Percentiles rank a stretch among this genome's conserved stretches.
Conservation (phyloP, 192 early-diverging fungal species). For the Bifiguratus adelaidae region DNA sequence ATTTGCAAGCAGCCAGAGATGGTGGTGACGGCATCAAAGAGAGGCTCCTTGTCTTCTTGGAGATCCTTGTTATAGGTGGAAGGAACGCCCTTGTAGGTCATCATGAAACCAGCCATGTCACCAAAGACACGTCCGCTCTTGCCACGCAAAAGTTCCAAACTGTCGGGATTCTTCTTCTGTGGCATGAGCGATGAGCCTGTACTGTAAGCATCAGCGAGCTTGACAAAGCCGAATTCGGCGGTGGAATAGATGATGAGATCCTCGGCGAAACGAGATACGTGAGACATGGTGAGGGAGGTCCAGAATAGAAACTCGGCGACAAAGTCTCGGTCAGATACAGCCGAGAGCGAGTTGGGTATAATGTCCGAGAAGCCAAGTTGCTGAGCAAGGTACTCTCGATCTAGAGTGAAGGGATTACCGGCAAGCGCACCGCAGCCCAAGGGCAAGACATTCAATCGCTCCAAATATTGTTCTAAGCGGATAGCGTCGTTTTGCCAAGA, state of each 20-base stretch:
- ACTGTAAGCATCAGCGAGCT: constrained; percentile 93
- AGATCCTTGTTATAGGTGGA: constrained; percentile 99
- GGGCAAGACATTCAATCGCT: constrained; percentile 76
- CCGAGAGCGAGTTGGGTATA: constrained; percentile 86
- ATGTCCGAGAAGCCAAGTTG: constrained; percentile 82
- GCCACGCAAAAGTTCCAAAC: constrained; percentile 88
- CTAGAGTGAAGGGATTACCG: constrained; percentile 94
- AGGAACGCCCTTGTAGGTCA: constrained; percentile 95
- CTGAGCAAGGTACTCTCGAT: constrained; percentile 79
- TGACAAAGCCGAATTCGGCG: constrained; percentile 91
- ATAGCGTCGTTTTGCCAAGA: constrained; percentile 80
- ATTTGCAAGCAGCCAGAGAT: constrained; percentile 88
- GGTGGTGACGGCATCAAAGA: constrained; percentile 93
- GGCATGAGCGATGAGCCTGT: constrained; percentile 98
- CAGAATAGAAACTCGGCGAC: constrained; percentile 96
- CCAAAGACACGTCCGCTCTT: constrained; percentile 97
- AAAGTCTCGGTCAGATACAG: constrained; percentile 93
- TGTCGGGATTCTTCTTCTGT: constrained; percentile 99
- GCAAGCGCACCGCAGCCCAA: constrained; percentile 92
- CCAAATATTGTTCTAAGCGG: constrained; percentile 69
- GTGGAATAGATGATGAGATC: constrained; percentile 94
- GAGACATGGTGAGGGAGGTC: constrained; percentile 84
- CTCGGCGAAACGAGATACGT: constrained; percentile 83
- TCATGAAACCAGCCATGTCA: constrained; percentile 90
- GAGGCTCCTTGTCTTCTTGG: constrained; percentile 98